phyloP scores from a whole-genome alignment of 2,329 filamentous ascomycete genomes.

The Phialophora tarda region DNA sequence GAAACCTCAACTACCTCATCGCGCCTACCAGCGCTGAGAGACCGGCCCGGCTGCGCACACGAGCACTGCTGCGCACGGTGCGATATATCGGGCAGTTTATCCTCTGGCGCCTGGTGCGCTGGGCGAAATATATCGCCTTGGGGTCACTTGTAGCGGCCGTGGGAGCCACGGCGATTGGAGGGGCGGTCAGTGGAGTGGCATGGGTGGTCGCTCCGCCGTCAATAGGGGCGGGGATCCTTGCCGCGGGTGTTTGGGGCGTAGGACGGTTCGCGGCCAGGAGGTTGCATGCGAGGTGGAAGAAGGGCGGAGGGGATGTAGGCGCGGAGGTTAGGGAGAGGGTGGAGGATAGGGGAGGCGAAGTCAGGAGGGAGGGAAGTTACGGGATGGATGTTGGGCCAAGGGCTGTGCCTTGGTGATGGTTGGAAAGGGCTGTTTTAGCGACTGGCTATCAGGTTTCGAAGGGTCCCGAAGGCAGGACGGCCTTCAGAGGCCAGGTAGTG shows the following conservation, averaged over 20 bases:
- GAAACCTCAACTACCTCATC: conserved; percentile 39
- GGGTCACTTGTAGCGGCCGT: conserved; percentile 37
- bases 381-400: conserved; percentile 34
- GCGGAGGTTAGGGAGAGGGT: conserved; percentile 31
- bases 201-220: conserved; percentile 38
- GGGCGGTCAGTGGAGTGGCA: conserved; percentile 34
- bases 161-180: conserved; percentile 37
- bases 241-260: conserved; percentile 36
- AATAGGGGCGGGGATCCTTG: conserved; percentile 36
- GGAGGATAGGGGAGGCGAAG: conserved; percentile 26
- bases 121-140: conserved; percentile 39
- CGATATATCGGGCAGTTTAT: conserved; percentile 37
- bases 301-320: conserved; percentile 32
- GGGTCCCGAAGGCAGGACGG: not conserved
- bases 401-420: conserved; percentile 34
- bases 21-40: conserved; percentile 25
- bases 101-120: conserved; percentile 40
- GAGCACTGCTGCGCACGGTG: conserved; percentile 38
- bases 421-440: too few relatives aligned
- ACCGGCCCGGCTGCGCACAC: conserved; percentile 35
- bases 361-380: conserved; percentile 31
- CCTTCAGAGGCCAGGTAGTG: not conserved
- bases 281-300: conserved; percentile 35
- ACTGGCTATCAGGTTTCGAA: too few relatives aligned
- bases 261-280: conserved; percentile 35